Base-by-base conservation (phyloP, 495 filamentous ascomycete genomes). In the Copromyces sp. region DNA sequence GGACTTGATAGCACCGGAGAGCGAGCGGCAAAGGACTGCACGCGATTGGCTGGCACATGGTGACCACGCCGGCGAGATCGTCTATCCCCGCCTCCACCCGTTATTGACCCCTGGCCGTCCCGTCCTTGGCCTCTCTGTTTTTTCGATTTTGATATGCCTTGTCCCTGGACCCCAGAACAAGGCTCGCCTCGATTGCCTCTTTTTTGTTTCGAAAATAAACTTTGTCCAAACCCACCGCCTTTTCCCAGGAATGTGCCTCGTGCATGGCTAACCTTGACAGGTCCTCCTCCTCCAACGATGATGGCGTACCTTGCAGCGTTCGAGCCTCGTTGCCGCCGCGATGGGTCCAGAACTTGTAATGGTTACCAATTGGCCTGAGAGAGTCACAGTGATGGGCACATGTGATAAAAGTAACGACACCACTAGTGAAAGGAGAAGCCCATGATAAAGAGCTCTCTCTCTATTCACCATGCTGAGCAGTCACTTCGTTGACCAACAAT, bases 31-130 rank as follows among this genome's bases (percentile, higher is more conserved):
- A 80, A 75, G 59, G 69, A 38, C 3, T 53, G 4, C 2, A 24
- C 12, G 7, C 44, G 42, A 80, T 81, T 81, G 79, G 79, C 68
- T 76, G 68, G 77, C 73, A 71, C 70, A 70, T 40, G 32, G 44
- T 42, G 37, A 42, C 24, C 37, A 39, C 65, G 47, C 65, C 39
- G 17, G 29, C 38, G 39, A 47, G 38, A 24, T 61, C 6, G 53
- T 35, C 53, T 35, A 61, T 61, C 53, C 24, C 53, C 53, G 53
- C 53, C 53, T 61, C 53, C 53, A 61, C 29, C 29, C 53, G 53
- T 17, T 35, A 5, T 9, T 61, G 29, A 61, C 53, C 53, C 53
- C 53, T 61, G 53, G 53, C 29, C 53, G 14, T 61, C 53, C 29
- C 53, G 53, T 61, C 53, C 53, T 61, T 61, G 53, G 53, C 53